Percentiles rank a stretch among this genome's conserved stretches.
phyloP scores from a whole-genome alignment of 1,284 basidiomycete genomes.

The Sporisorium graminicola region DNA sequence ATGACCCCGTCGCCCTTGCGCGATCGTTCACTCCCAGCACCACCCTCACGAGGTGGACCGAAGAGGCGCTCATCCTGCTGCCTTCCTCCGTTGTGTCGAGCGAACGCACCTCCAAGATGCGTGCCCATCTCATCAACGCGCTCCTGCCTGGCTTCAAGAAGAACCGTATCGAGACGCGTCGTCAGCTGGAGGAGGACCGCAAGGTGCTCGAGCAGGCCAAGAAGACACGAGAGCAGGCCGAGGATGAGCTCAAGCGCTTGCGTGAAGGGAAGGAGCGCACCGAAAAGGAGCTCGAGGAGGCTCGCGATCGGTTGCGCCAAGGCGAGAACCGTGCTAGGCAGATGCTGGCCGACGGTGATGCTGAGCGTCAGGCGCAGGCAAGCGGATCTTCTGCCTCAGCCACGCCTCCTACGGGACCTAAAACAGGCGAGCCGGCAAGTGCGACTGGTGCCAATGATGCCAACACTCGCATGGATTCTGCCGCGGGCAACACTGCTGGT shows the following conservation, averaged over 20 bases:
- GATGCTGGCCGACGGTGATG: conserved; percentile 43
- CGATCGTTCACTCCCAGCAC: conserved; percentile 76
- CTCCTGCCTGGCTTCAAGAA: conserved; percentile 78
- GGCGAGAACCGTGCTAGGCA: conserved; percentile 64
- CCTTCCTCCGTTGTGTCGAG: conserved; percentile 76
- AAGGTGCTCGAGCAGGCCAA: conserved; percentile 67
- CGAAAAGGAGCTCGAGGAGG: conserved; percentile 59
- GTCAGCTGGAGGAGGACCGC: conserved; percentile 70
- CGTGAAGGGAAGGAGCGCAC: conserved; percentile 45
- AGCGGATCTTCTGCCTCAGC: conserved; percentile 26
- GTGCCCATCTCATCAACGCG: conserved; percentile 80
- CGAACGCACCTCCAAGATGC: conserved; percentile 78
- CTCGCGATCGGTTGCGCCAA: conserved; percentile 63
- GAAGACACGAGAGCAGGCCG: conserved; percentile 68
- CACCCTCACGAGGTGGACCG: conserved; percentile 89
- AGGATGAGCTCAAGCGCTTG: conserved; percentile 44
- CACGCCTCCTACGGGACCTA: conserved; percentile 44
- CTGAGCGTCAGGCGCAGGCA: conserved; percentile 69
- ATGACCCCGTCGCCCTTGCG: conserved; percentile 62
- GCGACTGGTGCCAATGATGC: not conserved
- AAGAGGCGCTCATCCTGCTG: conserved; percentile 86
- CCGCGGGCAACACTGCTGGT: conserved; percentile 25
- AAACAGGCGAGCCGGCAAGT: not conserved
- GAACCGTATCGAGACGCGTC: conserved; percentile 29
- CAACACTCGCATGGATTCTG: not conserved